Percentiles rank a stretch among this genome's conserved stretches.
Evolutionary conservation across 2,329 filamentous ascomycete species (phyloP).

Genomic region (Ophiostoma populinum): DNA sequence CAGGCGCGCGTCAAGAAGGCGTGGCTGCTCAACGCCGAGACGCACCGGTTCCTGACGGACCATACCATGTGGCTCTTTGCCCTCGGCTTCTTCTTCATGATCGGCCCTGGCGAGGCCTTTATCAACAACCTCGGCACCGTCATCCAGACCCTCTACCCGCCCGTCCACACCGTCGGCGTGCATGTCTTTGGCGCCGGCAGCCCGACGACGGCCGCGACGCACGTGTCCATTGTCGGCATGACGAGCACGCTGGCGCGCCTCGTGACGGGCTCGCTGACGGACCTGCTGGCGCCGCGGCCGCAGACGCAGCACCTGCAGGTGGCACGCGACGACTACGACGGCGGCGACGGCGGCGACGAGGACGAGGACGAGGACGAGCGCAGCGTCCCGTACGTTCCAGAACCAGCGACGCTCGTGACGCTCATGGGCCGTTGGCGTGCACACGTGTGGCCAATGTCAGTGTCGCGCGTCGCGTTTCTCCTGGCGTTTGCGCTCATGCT

Average conservation of each 20-base stretch:
- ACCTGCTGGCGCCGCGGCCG: conserved; percentile 59
- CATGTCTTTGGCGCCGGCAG: conserved; percentile 1
- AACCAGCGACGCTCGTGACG: too few species aligned
- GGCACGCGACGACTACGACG: conserved; percentile 11
- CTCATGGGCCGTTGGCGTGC: too few species aligned
- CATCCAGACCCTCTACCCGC: conserved; percentile 65
- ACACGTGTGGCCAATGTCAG: conserved; percentile 23
- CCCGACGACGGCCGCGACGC: conserved; percentile 56
- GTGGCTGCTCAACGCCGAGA: conserved; percentile 84
- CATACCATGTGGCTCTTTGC: conserved; percentile 94
- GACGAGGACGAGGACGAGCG: conserved; percentile 18
- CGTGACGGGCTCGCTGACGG: conserved; percentile 75
- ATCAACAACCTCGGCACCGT: conserved; percentile 95
- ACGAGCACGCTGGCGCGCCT: conserved; percentile 83
- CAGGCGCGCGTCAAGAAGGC: conserved; percentile 50
- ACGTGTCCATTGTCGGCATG: conserved; percentile 82
- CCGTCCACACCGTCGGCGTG: conserved; percentile 14
- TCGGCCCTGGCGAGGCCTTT: conserved; percentile 91
- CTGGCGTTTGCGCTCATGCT: conserved; percentile 58
- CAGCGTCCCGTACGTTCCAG: conserved; percentile 10
- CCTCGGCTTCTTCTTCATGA: conserved; percentile 77
- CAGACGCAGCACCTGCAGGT: conserved; percentile 40
- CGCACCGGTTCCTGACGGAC: conserved; percentile 66
- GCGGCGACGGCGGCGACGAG: conserved; percentile 8
- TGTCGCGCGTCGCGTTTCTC: conserved; percentile 70